A percentile compares a stretch with the other conserved stretches of the same genome.
phyloP scores from a whole-genome alignment of 352 stramenopile species.

The Phytopythium aichiense region DNA sequence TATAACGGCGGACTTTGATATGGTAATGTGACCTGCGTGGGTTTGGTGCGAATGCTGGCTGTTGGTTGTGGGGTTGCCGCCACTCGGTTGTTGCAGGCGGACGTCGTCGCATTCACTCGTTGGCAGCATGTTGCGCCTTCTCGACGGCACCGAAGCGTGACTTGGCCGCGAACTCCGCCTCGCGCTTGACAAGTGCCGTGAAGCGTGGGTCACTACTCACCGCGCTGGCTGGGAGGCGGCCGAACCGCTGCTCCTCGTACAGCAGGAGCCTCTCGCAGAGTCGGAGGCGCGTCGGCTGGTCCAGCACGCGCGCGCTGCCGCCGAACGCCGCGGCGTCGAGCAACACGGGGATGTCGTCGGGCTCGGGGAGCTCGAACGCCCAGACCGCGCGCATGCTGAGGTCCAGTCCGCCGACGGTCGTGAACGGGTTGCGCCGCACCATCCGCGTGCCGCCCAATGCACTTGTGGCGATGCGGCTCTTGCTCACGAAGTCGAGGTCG shows the following conservation, averaged over 20 bases:
- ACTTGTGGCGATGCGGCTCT: constrained; percentile 43
- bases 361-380: constrained; percentile 47
- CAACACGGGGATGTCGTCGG: constrained; percentile 49
- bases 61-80: not conserved
- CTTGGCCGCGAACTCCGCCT: constrained; percentile 58
- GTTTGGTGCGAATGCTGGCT: not conserved
- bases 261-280: constrained; percentile 56
- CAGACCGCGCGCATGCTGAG: constrained; percentile 53
- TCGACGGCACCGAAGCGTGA: constrained; percentile 29
- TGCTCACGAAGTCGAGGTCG: constrained; percentile 72
- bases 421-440: constrained; percentile 61
- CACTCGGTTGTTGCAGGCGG: not conserved
- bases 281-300: constrained; percentile 42
- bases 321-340: constrained; percentile 51
- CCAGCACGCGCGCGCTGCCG: constrained; percentile 23
- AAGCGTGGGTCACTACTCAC: constrained; percentile 36
- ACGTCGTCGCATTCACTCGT: not conserved
- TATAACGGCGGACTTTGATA: not conserved
- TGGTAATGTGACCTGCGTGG: not conserved
- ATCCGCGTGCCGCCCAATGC: constrained; percentile 60
- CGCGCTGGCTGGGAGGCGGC: constrained; percentile 29
- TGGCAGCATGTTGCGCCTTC: constrained; percentile 7
- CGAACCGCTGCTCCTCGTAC: constrained; percentile 49
- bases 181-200: constrained; percentile 49
- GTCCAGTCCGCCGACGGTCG: constrained; percentile 63